These are phyloP conservation scores for Kluyveromyces siamensis DNA, from an alignment of 805 yeast species.

Conservation along the genomic window DNA sequence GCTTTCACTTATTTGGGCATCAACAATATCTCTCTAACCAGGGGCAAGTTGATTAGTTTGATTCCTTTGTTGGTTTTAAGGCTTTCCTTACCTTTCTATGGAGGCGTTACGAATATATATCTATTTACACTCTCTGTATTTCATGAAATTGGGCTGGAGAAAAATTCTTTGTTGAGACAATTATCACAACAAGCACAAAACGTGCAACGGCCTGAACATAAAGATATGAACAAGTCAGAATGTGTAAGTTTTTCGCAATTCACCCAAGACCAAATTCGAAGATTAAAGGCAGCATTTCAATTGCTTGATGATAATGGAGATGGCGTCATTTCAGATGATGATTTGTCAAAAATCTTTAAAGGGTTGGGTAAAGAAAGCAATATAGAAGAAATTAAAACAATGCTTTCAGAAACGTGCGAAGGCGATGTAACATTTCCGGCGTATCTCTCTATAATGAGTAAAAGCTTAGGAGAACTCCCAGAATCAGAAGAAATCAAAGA, in stretches of 20 bases:
- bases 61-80: no score
- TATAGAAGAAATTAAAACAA: conserved; percentile 36
- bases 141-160: no score
- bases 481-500: conserved; percentile 43
- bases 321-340: conserved; percentile 47
- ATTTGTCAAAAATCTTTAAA: conserved; percentile 44
- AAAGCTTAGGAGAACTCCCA: conserved; percentile 42
- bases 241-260: conserved; percentile 35
- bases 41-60: no score
- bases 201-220: background rate
- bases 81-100: no score
- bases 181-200: background rate
- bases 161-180: no score
- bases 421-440: conserved; percentile 48
- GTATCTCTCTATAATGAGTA: conserved; percentile 55
- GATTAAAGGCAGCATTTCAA: conserved; percentile 65
- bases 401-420: conserved; percentile 33
- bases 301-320: conserved; percentile 78
- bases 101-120: no score
- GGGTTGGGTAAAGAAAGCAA: conserved; percentile 40
- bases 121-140: no score
- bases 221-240: conserved; percentile 18
- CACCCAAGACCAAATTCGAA: conserved; percentile 53
- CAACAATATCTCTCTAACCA: no score
- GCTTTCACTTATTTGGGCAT: background rate